These are phyloP conservation scores for Pichia cabralensis DNA, from an alignment of 805 yeast species.

Conservation along the genomic window DNA sequence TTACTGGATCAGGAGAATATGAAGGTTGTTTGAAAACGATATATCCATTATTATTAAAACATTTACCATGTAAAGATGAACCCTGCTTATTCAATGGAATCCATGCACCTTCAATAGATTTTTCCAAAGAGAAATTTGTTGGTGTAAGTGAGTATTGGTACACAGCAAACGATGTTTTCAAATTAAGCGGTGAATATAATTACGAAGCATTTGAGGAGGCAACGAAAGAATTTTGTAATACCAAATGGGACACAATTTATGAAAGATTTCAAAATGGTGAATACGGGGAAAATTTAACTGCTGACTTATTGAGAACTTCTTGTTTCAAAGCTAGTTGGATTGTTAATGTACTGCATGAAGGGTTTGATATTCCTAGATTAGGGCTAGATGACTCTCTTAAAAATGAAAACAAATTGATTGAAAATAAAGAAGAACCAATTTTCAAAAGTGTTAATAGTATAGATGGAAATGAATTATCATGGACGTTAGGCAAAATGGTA, in stretches of 20 bases:
- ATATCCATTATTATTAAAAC: constrained; percentile 69
- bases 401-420: background rate
- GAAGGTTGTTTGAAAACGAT: constrained; percentile 60
- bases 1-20: constrained; percentile 73
- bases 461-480: constrained; percentile 78
- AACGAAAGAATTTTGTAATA: constrained; percentile 64
- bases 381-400: constrained; percentile 35
- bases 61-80: constrained; percentile 71
- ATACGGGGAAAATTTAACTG: constrained; percentile 45
- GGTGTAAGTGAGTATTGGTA: constrained; percentile 98
- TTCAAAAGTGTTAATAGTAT: constrained; percentile 78
- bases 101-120: constrained; percentile 85
- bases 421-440: constrained; percentile 13
- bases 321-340: constrained; percentile 97
- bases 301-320: constrained; percentile 54
- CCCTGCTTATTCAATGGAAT: constrained; percentile 95
- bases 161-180: constrained; percentile 85
- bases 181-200: constrained; percentile 82
- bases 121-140: constrained; percentile 68
- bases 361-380: constrained; percentile 75
- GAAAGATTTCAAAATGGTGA: constrained; percentile 41
- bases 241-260: constrained; percentile 53
- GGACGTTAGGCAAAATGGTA: constrained; percentile 90
- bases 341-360: constrained; percentile 79
- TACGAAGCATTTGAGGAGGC: constrained; percentile 56